Percentiles rank a stretch among this genome's conserved stretches.
Conservation (phyloP, 257 asterid genomes). For the Oldenlandia corymbosa region DNA sequence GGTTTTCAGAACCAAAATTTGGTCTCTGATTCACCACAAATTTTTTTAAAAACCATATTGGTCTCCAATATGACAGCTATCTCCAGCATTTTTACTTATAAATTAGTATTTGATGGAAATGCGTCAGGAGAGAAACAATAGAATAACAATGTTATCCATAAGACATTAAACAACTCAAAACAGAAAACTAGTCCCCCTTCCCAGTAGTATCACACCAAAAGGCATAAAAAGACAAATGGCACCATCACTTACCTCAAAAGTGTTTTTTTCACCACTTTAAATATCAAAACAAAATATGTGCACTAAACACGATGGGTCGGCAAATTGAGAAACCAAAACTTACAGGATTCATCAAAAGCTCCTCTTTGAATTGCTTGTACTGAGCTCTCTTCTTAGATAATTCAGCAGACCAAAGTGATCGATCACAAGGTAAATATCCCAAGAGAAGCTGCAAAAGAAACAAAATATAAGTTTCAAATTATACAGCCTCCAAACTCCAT, state of each 20-base stretch:
- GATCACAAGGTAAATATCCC: conserved; percentile 84
- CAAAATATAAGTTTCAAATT: neutral
- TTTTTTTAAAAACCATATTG: no score
- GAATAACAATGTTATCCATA: neutral
- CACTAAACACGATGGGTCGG: neutral
- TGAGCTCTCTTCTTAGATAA: conserved; percentile 80
- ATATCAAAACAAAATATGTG: neutral
- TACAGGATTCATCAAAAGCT: conserved; percentile 92
- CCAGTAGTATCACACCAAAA: neutral
- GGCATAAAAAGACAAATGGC: neutral
- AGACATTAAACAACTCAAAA: neutral
- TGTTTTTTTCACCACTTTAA: neutral
- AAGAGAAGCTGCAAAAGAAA: conserved; percentile 61
- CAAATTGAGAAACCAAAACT: conserved; percentile 31
- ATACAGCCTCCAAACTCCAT: neutral
- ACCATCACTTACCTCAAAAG: neutral
- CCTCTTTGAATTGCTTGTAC: conserved; percentile 79
- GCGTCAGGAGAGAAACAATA: neutral
- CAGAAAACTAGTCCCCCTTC: neutral
- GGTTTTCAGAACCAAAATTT: neutral
- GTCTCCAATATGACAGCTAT: no score
- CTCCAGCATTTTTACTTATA: no score
- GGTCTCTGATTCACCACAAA: no score
- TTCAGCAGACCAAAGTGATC: conserved; percentile 76
- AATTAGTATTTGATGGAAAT: neutral